Base-by-base conservation (phyloP, 2,329 filamentous ascomycete genomes). In the Cladosporium halotolerans region DNA sequence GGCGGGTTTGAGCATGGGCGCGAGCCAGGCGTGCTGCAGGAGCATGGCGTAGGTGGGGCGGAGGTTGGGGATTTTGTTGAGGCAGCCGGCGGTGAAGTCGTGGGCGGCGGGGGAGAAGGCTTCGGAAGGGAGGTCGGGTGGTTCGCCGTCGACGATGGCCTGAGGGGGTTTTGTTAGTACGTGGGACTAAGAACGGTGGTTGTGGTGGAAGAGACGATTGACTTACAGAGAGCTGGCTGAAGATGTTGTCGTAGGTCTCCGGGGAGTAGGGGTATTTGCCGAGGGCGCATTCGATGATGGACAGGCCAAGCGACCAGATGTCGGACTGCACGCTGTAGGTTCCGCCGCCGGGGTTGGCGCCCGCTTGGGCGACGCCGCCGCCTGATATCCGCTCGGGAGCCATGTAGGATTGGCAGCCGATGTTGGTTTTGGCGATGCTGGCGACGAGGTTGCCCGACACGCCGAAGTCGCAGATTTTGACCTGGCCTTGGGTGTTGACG, bases 391-490 rank as follows among this genome's bases (percentile, higher is more conserved):
- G 79, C 71, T 99, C 93, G 0, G 93, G 93, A 0, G 93, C 93
- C 93, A 99, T 99, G 73, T 99, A 99, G 67, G 91, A 96, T 73
- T 99, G 93, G 66, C 93, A 99, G 38, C 93, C 93, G 64, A 99
- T 99, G 68, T 99, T 99, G 28, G 93, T 99, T 73, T 95, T 96
- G 48, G 93, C 93, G 64, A 97, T 97, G 74, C 90, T 96, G 19
- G 93, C 92, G 18, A 99, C 93, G 19, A 99, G 75, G 64, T 99
- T 99, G 50, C 93, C 93, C 61, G 88, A 95, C 52, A 99, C 93
- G 53, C 93, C 93, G 69, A 99, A 99, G 71, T 99, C 93, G 72
- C 93, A 99, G 54, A 99, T 96, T 73, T 99, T 99, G 76, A 97
- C 80, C 66, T 96, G 90, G 1, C 93, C 93, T 40, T 80, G 80